Percentiles rank a stretch among this genome's conserved stretches.
These are phyloP conservation scores for Globisporangium orthogonon DNA, from an alignment of 352 stramenopile species.

Conservation along the genomic window DNA sequence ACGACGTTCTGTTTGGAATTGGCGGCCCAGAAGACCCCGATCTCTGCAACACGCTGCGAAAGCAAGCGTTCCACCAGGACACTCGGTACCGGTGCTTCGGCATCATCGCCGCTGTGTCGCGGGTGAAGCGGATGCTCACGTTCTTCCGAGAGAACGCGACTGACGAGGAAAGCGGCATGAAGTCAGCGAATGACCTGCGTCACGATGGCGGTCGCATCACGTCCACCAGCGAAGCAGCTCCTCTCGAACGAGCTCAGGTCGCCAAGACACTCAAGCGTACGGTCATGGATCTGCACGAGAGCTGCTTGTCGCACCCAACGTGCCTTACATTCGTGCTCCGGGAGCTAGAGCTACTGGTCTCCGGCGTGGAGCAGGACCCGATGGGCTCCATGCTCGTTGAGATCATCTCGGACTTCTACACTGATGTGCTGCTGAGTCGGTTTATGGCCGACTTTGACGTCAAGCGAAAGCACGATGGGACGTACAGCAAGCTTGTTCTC, in stretches of 20 bases:
- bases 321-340: constrained; percentile 37
- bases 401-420: constrained; percentile 38
- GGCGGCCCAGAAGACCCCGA: constrained; percentile 41
- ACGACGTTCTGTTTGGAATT: constrained; percentile 45
- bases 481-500: constrained; percentile 28
- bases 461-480: constrained; percentile 10
- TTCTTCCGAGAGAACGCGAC: constrained; percentile 18
- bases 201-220: not conserved
- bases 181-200: not conserved
- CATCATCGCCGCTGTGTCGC: constrained; percentile 37
- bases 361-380: constrained; percentile 14
- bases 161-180: not conserved
- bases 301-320: constrained; percentile 19
- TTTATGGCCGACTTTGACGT: constrained; percentile 46
- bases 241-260: constrained; percentile 6
- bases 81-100: constrained; percentile 37
- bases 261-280: constrained; percentile 16
- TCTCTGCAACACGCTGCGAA: constrained; percentile 41
- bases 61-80: constrained; percentile 53
- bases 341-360: constrained; percentile 31
- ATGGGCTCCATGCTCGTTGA: constrained; percentile 19
- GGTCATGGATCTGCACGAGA: constrained; percentile 25
- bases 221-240: not conserved
- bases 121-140: constrained; percentile 24
- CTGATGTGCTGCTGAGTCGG: constrained; percentile 27